Conservation (phyloP, 164 flowering plant species). For the Piper betle region DNA sequence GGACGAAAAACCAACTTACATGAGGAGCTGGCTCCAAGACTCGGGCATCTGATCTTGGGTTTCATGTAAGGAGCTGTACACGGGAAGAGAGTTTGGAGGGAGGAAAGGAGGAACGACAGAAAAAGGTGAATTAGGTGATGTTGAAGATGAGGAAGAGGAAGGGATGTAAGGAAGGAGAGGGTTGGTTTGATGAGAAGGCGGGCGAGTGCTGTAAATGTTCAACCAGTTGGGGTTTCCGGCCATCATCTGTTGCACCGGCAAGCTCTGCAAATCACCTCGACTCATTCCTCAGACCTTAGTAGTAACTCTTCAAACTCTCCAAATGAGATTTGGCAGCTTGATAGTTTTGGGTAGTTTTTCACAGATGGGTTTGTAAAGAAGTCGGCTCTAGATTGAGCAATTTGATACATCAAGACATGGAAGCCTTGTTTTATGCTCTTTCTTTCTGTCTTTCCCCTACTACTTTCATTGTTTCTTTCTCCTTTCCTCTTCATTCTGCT, state of each 20-base stretch:
- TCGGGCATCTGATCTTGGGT: constrained; percentile 34
- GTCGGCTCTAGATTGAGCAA: no score
- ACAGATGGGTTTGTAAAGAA: neutral
- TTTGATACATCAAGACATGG: no score
- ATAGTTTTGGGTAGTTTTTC: neutral
- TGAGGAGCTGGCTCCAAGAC: constrained; percentile 79
- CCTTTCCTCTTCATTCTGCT: no score
- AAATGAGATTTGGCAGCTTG: neutral
- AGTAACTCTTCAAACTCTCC: neutral
- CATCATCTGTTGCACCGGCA: neutral
- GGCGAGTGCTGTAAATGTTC: constrained; percentile 36
- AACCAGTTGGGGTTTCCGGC: constrained; percentile 4
- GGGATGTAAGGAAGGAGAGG: constrained; percentile 12
- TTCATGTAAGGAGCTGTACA: constrained; percentile 7
- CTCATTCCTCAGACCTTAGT: neutral
- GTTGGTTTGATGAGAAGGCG: constrained; percentile 23
- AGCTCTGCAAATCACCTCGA: neutral
- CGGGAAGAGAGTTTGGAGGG: constrained; percentile 5
- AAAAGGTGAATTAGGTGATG: constrained; percentile 11
- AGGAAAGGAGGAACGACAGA: constrained; percentile 7
- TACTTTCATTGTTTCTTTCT: no score
- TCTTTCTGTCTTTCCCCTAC: no score
- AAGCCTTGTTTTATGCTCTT: no score
- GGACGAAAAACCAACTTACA: constrained; percentile 15
- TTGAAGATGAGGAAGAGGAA: constrained; percentile 14